phyloP scores from a whole-genome alignment of 1,284 basidiomycete genomes.

The Vanrija sp. region DNA sequence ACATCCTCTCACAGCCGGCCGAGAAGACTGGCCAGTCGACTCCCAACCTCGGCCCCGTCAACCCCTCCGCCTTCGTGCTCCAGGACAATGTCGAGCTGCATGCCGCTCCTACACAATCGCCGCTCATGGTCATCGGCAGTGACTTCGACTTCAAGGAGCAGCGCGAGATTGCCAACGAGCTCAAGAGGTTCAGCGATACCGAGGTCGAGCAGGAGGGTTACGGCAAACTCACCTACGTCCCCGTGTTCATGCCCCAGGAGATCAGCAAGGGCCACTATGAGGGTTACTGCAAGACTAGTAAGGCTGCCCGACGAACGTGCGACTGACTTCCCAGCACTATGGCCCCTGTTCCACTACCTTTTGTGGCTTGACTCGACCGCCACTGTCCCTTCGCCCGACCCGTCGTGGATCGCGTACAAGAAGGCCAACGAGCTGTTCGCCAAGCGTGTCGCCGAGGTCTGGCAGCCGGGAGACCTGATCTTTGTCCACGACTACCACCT shows the following conservation, averaged over 20 bases:
- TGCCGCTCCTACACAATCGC: slow-evolving; percentile 21
- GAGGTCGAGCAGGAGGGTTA: slow-evolving; percentile 53
- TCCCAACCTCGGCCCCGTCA: not conserved
- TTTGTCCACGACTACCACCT: slow-evolving; percentile 93
- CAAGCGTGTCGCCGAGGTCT: slow-evolving; percentile 66
- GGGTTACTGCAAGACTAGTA: slow-evolving; percentile 96
- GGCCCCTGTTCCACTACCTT: slow-evolving; percentile 98
- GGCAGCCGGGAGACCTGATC: slow-evolving; percentile 82
- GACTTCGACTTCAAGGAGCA: slow-evolving; percentile 61
- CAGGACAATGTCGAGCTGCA: slow-evolving; percentile 23
- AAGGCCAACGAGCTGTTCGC: slow-evolving; percentile 85
- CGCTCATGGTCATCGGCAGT: slow-evolving; percentile 52
- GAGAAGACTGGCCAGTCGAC: slow-evolving; percentile 4
- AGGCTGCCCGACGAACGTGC: slow-evolving; percentile 37
- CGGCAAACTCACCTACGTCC: slow-evolving; percentile 67
- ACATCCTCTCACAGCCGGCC: slow-evolving; percentile 55
- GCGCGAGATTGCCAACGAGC: slow-evolving; percentile 59
- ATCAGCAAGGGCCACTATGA: slow-evolving; percentile 91
- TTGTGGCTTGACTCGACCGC: slow-evolving; percentile 83
- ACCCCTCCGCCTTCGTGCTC: slow-evolving; percentile 6
- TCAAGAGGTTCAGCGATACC: slow-evolving; percentile 60
- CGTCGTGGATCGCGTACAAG: slow-evolving; percentile 77
- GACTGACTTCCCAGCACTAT: slow-evolving; percentile 61
- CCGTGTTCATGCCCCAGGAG: slow-evolving; percentile 88
- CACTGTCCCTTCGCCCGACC: slow-evolving; percentile 58